phyloP scores from a whole-genome alignment of 2,329 filamentous ascomycete genomes.

The Delphinella strobiligena region DNA sequence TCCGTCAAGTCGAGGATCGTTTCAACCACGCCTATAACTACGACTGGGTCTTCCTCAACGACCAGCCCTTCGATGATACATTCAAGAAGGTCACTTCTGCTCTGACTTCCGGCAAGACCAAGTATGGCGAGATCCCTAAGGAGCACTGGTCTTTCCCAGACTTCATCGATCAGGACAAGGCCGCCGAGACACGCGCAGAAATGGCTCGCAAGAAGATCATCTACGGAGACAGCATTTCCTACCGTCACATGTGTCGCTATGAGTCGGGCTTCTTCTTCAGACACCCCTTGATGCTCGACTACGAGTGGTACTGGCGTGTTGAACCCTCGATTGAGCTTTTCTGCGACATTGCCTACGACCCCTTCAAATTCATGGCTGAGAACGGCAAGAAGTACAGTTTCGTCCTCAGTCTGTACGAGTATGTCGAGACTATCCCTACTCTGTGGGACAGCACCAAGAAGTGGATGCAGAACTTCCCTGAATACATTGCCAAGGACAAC shows the following conservation, averaged over 20 bases:
- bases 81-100: constrained; percentile 88
- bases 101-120: constrained; percentile 82
- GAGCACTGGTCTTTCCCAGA: constrained; percentile 97
- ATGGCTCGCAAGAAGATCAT: constrained; percentile 95
- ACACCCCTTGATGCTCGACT: constrained; percentile 84
- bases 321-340: constrained; percentile 94
- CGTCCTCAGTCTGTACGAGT: constrained; percentile 89
- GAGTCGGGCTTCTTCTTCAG: constrained; percentile 99
- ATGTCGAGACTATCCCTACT: constrained; percentile 88
- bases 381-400: constrained; percentile 98
- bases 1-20: constrained; percentile 91
- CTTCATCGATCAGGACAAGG: constrained; percentile 92
- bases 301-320: constrained; percentile 99
- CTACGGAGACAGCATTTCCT: constrained; percentile 93
- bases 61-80: constrained; percentile 80
- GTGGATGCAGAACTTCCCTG: constrained; percentile 80
- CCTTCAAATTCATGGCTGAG: constrained; percentile 93
- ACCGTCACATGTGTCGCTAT: constrained; percentile 98
- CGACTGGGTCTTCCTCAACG: constrained; percentile 98
- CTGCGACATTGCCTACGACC: constrained; percentile 91
- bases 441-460: constrained; percentile 93
- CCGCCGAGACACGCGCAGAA: constrained; percentile 78
- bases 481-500: constrained; percentile 76
- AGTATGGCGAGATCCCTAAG: constrained; percentile 77
- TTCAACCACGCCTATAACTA: constrained; percentile 97